These are phyloP conservation scores for Candida orba DNA, from an alignment of 805 yeast species.

Conservation along the genomic window DNA sequence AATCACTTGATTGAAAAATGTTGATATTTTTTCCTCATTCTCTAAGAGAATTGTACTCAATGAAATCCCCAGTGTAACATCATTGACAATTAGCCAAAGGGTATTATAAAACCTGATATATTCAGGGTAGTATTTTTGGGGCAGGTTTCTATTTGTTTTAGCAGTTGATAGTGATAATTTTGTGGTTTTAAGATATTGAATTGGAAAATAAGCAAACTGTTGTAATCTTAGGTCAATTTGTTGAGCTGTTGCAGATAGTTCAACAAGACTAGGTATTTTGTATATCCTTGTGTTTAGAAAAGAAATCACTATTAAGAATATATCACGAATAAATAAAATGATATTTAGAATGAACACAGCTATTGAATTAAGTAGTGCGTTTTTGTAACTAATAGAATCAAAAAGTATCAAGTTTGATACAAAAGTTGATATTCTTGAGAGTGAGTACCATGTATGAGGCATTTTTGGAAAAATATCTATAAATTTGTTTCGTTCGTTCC, in stretches of 20 bases:
- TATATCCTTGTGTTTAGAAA: conserved; percentile 25
- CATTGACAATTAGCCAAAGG: conserved; percentile 82
- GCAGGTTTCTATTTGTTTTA: conserved; percentile 27
- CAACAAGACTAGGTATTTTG: conserved; percentile 26
- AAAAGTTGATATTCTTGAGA: neutral
- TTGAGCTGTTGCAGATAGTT: conserved; percentile 55
- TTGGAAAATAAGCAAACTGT: conserved; percentile 73
- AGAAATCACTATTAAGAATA: conserved; percentile 11
- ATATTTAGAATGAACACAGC: conserved; percentile 6
- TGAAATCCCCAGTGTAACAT: conserved; percentile 65
- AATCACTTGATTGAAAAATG: conserved; percentile 23
- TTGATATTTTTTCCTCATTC: conserved; percentile 24
- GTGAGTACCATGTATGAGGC: conserved; percentile 10
- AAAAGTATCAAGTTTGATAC: neutral
- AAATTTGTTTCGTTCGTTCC: conserved; percentile 11
- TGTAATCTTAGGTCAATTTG: conserved; percentile 74
- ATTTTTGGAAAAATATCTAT: conserved; percentile 10
- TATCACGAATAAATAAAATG: conserved; percentile 10
- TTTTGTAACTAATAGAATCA: neutral
- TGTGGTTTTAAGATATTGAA: conserved; percentile 57
- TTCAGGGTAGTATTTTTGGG: conserved; percentile 44
- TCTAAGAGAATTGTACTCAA: conserved; percentile 42
- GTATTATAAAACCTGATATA: conserved; percentile 80
- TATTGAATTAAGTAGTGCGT: conserved; percentile 10
- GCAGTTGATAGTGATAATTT: conserved; percentile 15